phyloP scores from a whole-genome alignment of 2,329 filamentous ascomycete genomes.

The Chalara sp. region DNA sequence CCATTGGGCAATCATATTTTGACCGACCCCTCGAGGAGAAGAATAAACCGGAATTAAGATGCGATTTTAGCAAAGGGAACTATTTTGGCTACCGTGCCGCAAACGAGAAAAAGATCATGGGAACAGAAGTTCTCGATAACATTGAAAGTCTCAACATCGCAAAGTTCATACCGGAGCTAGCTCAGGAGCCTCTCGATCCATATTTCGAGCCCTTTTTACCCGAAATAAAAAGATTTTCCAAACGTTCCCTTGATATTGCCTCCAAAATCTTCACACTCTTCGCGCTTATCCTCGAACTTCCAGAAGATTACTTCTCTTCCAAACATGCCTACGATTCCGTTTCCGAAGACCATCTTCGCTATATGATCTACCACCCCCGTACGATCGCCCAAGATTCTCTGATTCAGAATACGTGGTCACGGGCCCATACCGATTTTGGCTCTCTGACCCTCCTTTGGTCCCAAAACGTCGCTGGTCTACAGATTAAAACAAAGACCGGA shows the following conservation, averaged over 20 bases:
- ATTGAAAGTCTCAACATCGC: slow-evolving; percentile 49
- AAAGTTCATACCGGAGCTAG: slow-evolving; percentile 39
- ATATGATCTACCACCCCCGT: slow-evolving; percentile 50
- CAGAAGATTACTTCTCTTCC: slow-evolving; percentile 46
- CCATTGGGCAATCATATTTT: slow-evolving; percentile 51
- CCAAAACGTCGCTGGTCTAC: slow-evolving; percentile 49
- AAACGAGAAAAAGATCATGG: slow-evolving; percentile 13
- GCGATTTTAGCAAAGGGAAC: slow-evolving; percentile 41
- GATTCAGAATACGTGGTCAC: slow-evolving; percentile 33
- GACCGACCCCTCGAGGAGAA: slow-evolving; percentile 47
- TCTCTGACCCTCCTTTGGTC: slow-evolving; percentile 50
- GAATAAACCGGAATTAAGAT: slow-evolving; percentile 44
- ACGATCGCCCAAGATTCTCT: slow-evolving; percentile 38
- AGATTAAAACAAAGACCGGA: slow-evolving; percentile 38
- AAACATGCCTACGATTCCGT: slow-evolving; percentile 47
- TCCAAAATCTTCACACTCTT: slow-evolving; percentile 48
- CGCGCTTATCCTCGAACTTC: slow-evolving; percentile 49
- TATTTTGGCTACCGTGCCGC: slow-evolving; percentile 46
- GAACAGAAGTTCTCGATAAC: slow-evolving; percentile 42
- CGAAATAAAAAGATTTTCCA: not conserved
- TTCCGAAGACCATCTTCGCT: slow-evolving; percentile 50
- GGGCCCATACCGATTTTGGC: slow-evolving; percentile 49
- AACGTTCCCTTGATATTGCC: slow-evolving; percentile 32
- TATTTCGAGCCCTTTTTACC: not conserved
- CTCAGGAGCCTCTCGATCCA: not conserved